A percentile compares a stretch with the other conserved stretches of the same genome.
phyloP scores from a whole-genome alignment of 2,329 filamentous ascomycete species.

The Ophiostoma sp. region DNA sequence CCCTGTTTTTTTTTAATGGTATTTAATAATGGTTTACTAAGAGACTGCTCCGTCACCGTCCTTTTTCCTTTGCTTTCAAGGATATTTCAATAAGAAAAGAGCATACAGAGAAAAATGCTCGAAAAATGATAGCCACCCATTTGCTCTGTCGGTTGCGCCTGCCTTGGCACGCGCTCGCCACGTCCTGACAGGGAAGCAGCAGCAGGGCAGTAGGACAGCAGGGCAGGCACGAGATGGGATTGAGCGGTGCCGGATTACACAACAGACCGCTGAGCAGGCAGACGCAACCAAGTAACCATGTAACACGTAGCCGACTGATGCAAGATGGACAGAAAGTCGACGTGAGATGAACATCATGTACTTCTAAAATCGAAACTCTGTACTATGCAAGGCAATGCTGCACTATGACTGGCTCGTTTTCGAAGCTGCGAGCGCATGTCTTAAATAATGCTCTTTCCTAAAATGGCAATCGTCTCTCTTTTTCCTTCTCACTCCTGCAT shows the following conservation, averaged over 20 bases:
- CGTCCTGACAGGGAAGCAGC: neutral
- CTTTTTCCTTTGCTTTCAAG: neutral
- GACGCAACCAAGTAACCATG: neutral
- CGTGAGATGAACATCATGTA: neutral
- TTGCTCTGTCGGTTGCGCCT: neutral
- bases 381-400: neutral
- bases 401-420: slow-evolving; percentile 15
- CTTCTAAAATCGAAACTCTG: too few relatives aligned
- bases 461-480: slow-evolving; percentile 19
- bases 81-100: neutral
- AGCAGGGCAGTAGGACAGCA: neutral
- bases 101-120: neutral
- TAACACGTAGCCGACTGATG: neutral
- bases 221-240: neutral
- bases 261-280: neutral
- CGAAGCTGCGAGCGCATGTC: slow-evolving; percentile 10
- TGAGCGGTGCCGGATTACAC: neutral
- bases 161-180: slow-evolving; percentile 7
- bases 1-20: neutral
- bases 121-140: neutral
- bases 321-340: slow-evolving; percentile 2
- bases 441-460: slow-evolving; percentile 15
- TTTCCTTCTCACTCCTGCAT: neutral
- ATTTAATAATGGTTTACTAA: neutral
- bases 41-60: neutral